phyloP scores from a whole-genome alignment of 2,329 filamentous ascomycete genomes.

The Daldinia eschscholtzii region DNA sequence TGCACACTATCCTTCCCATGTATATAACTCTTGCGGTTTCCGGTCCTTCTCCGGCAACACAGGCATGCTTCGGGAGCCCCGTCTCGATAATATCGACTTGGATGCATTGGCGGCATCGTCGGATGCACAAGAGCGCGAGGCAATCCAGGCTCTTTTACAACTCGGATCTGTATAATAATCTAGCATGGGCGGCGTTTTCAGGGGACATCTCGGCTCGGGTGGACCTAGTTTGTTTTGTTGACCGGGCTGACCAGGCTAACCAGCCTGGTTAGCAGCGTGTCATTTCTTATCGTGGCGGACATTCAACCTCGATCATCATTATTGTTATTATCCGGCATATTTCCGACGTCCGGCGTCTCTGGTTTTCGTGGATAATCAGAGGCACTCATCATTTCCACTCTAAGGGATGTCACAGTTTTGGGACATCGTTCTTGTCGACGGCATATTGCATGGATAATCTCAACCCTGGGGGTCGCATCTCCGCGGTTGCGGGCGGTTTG shows the following conservation, averaged over 20 bases:
- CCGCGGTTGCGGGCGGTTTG: slow-evolving; percentile 46
- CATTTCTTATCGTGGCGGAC: slow-evolving; percentile 48
- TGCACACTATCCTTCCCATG: slow-evolving; percentile 62
- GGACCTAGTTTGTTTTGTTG: slow-evolving; percentile 42
- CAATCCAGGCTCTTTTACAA: slow-evolving; percentile 82
- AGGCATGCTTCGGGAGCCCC: slow-evolving; percentile 67
- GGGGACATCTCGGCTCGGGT: slow-evolving; percentile 41
- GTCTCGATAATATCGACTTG: slow-evolving; percentile 65
- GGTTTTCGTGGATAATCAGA: slow-evolving; percentile 39
- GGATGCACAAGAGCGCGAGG: slow-evolving; percentile 82
- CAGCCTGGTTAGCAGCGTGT: slow-evolving; percentile 46
- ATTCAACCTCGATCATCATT: slow-evolving; percentile 46
- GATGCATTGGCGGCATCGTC: slow-evolving; percentile 65
- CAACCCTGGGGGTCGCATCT: slow-evolving; percentile 46
- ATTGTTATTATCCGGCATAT: slow-evolving; percentile 42
- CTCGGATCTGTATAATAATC: slow-evolving; percentile 81
- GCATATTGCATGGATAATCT: slow-evolving; percentile 48
- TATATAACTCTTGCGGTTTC: slow-evolving; percentile 61
- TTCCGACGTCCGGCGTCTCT: slow-evolving; percentile 46
- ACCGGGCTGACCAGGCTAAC: slow-evolving; percentile 46
- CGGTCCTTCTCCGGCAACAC: slow-evolving; percentile 64
- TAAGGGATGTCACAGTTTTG: slow-evolving; percentile 37
- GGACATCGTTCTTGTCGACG: slow-evolving; percentile 39
- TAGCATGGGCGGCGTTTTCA: slow-evolving; percentile 69
- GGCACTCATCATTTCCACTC: slow-evolving; percentile 36